phyloP scores from a whole-genome alignment of 495 filamentous ascomycete species.

The Penicillium simplicissimum region DNA sequence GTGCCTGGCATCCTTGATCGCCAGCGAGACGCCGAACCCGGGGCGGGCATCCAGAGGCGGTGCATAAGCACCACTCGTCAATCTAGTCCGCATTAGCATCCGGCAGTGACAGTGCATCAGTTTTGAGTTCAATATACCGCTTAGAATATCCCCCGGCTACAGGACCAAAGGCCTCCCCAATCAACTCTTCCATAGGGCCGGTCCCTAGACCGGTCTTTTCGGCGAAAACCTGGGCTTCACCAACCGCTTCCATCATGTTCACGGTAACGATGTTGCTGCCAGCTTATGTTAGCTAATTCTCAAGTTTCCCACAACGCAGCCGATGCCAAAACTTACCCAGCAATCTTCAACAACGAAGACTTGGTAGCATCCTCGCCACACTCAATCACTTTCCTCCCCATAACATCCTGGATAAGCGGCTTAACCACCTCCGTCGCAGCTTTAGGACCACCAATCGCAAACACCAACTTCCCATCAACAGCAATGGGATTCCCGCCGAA shows the following conservation, averaged over 20 bases:
- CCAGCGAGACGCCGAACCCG: conserved; percentile 47
- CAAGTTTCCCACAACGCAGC: neutral
- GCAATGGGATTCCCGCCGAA: conserved; percentile 50
- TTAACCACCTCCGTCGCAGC: conserved; percentile 37
- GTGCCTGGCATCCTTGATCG: conserved; percentile 50
- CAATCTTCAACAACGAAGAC: conserved; percentile 49
- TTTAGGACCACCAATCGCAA: conserved; percentile 45
- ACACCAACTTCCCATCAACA: conserved; percentile 47
- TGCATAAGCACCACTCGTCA: conserved; percentile 49
- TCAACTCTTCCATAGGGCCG: conserved; percentile 49
- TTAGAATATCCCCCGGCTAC: conserved; percentile 52
- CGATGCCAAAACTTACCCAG: conserved; percentile 30
- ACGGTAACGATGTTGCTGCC: conserved; percentile 48
- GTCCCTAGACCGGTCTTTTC: conserved; percentile 56
- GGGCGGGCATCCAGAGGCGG: conserved; percentile 42
- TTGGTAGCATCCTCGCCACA: conserved; percentile 50
- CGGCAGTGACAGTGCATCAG: neutral
- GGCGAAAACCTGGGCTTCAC: conserved; percentile 56
- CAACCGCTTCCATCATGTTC: conserved; percentile 52
- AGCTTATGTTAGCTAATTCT: conserved; percentile 3
- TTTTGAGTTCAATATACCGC: conserved; percentile 28
- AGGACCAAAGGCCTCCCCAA: conserved; percentile 53
- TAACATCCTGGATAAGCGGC: conserved; percentile 48
- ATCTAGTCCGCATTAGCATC: conserved; percentile 21
- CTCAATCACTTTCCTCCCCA: conserved; percentile 48